Conservation (phyloP, 1,284 basidiomycete genomes). For the Porodaedalea pini region DNA sequence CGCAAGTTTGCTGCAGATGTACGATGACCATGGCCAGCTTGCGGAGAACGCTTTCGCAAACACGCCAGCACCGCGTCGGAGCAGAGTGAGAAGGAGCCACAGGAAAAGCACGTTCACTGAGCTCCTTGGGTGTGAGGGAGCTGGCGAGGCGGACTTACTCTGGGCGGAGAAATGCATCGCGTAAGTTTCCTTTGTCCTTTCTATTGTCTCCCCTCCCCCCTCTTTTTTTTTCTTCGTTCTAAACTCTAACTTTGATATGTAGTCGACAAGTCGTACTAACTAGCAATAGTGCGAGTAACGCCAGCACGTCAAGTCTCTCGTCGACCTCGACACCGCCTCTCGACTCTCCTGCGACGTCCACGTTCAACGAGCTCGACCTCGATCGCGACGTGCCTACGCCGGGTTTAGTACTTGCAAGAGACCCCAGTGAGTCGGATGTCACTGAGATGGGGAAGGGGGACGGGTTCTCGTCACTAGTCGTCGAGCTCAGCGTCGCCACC, state of each 20-base stretch:
- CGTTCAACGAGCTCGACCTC: slow-evolving; percentile 30
- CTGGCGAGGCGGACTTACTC: slow-evolving; percentile 66
- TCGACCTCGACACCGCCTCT: slow-evolving; percentile 46
- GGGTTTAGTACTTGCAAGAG: neutral
- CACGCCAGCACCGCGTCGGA: slow-evolving; percentile 42
- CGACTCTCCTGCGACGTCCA: slow-evolving; percentile 40
- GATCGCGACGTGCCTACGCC: neutral
- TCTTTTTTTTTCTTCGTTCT: neutral
- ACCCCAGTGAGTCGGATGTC: neutral
- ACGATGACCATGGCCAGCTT: slow-evolving; percentile 66
- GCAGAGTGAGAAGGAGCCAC: slow-evolving; percentile 49
- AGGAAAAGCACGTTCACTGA: slow-evolving; percentile 70
- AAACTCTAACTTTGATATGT: neutral
- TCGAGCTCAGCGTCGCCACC: slow-evolving; percentile 54
- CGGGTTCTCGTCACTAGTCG: slow-evolving; percentile 66
- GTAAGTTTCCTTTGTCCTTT: slow-evolving; percentile 41
- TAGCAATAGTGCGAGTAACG: slow-evolving; percentile 22
- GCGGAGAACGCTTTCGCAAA: slow-evolving; percentile 62
- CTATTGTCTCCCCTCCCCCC: neutral
- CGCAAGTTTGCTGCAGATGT: slow-evolving; percentile 63
- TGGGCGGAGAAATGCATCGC: slow-evolving; percentile 73
- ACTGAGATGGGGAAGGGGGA: slow-evolving; percentile 31
- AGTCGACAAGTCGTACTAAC: neutral
- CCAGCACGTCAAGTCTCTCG: slow-evolving; percentile 26
- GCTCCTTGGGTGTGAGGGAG: slow-evolving; percentile 48